A percentile compares a stretch with the other conserved stretches of the same genome.
Conservation (phyloP, 805 yeast genomes). For the Metschnikowia bowlesiae region DNA sequence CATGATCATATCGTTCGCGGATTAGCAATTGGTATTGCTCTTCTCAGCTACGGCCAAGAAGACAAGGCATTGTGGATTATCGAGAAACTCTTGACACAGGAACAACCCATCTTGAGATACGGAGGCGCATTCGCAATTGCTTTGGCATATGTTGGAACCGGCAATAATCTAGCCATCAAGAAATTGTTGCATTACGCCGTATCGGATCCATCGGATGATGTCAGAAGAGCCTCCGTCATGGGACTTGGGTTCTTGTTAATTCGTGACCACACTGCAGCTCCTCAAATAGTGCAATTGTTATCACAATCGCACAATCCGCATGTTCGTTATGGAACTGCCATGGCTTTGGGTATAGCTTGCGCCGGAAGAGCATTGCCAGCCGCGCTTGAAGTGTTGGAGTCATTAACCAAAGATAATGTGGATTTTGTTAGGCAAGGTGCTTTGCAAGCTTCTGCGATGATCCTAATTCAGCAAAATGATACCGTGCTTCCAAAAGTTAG, state of each 20-base stretch:
- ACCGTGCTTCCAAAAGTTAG: slow-evolving; percentile 75
- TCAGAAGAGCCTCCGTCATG: slow-evolving; percentile 92
- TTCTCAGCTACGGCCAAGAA: slow-evolving; percentile 82
- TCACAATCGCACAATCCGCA: slow-evolving; percentile 96
- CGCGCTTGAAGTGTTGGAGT: slow-evolving; percentile 89
- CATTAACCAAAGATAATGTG: slow-evolving; percentile 87
- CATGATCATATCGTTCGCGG: slow-evolving; percentile 95
- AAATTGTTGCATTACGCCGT: slow-evolving; percentile 88
- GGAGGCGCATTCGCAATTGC: slow-evolving; percentile 96
- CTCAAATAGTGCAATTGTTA: slow-evolving; percentile 87
- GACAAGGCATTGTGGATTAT: slow-evolving; percentile 71
- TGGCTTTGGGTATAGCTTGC: slow-evolving; percentile 95
- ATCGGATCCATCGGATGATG: slow-evolving; percentile 93
- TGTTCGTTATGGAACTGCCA: slow-evolving; percentile 95
- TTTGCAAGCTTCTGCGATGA: slow-evolving; percentile 85
- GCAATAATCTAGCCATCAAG: slow-evolving; percentile 82
- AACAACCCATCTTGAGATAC: slow-evolving; percentile 81
- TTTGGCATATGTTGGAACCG: slow-evolving; percentile 95
- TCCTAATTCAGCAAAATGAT: slow-evolving; percentile 83
- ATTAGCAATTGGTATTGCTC: slow-evolving; percentile 83
- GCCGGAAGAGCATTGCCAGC: slow-evolving; percentile 88
- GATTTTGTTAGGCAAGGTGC: slow-evolving; percentile 99
- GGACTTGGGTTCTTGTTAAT: slow-evolving; percentile 86
- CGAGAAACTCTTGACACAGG: slow-evolving; percentile 62
- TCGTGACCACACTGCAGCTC: slow-evolving; percentile 89